Evolutionary conservation across 495 filamentous ascomycete genomes (phyloP), one percentile per base, ranked within the genome.

Genomic region (Talaromyces liani): DNA sequence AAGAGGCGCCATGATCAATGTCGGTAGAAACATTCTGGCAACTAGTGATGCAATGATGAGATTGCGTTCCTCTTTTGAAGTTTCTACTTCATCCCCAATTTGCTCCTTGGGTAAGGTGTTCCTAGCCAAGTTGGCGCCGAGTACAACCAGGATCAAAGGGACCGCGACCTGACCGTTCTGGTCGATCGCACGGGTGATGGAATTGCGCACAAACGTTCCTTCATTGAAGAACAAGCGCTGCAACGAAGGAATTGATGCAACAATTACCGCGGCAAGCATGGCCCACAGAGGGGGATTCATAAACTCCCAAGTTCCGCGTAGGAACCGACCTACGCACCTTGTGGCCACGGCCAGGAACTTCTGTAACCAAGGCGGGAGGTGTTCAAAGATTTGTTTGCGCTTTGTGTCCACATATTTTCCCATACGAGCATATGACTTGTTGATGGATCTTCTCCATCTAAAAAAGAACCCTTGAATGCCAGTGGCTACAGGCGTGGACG

Each of bases 201-300:
- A 96, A 77, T 96, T 97, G 71, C 89, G 87, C 64, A 98, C 78
- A 67, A 98, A 97, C 4, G 92, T 91, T 27, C 93, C 94, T 14
- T 90, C 86, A 55, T 86, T 80, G 77, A 97, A 98, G 79, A 98
- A 98, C 14, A 92, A 76, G 29, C 77, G 76, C 72, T 98, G 93
- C 2, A 98, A 81, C 2, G 79, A 72, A 0, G 94, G 95, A n/a
- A 97, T 83, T 2, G 91, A 96, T 29, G 95, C 94, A 5, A 98
- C 88, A 62, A 97, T 71, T 62, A 98, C 88, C 18, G 95, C 89
- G 20, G 85, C 75, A 2, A 98, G 80, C 93, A 98, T 98, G 9
- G 94, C 93, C 91, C 93, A 98, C 1, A 98, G 85, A 0, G 94
- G 95, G 6, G 94, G 93, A 74, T 98, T 98, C 94, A 98, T 98